Evolutionary conservation across 495 filamentous ascomycete species (phyloP).

Genomic region (Talaromyces thailandensis): DNA sequence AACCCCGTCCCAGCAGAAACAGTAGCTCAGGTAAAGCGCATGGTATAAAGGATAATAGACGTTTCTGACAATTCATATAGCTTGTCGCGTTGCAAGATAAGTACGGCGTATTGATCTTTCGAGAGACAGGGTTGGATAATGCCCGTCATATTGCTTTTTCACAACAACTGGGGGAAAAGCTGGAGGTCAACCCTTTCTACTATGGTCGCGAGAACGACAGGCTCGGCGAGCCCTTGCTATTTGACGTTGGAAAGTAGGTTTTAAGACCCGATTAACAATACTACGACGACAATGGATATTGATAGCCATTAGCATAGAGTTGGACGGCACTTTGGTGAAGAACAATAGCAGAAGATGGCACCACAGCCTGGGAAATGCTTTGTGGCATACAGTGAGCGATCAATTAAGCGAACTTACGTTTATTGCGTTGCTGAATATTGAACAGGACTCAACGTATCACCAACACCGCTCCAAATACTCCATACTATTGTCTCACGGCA

Average conservation of each 20-base stretch:
- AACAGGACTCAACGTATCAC: slow-evolving; percentile 15
- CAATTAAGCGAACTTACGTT: not conserved
- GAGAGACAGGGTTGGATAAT: slow-evolving; percentile 13
- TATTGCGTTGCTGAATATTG: not conserved
- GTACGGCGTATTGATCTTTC: slow-evolving; percentile 13
- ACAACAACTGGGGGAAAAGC: slow-evolving; percentile 12
- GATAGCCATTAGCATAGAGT: slow-evolving; percentile 10
- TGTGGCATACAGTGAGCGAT: slow-evolving; percentile 15
- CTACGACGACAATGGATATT: not conserved
- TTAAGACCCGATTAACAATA: not conserved
- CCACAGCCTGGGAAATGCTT: slow-evolving; percentile 16
- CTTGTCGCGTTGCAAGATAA: slow-evolving; percentile 13
- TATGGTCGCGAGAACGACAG: slow-evolving; percentile 16
- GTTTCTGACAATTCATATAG: slow-evolving; percentile 5
- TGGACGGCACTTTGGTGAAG: slow-evolving; percentile 15
- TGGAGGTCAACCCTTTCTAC: slow-evolving; percentile 17
- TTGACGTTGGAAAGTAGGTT: slow-evolving; percentile 15
- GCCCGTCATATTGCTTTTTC: slow-evolving; percentile 14
- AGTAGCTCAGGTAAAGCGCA: slow-evolving; percentile 8
- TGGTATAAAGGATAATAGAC: not conserved
- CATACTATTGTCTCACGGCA: slow-evolving; percentile 15
- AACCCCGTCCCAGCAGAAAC: slow-evolving; percentile 7
- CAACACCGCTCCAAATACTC: slow-evolving; percentile 17
- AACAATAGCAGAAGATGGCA: slow-evolving; percentile 13
- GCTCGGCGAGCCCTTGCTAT: slow-evolving; percentile 11